These are phyloP conservation scores for Lichtheimia corymbifera DNA, from an alignment of 371 early-diverging fungal genomes.

Conservation along the genomic window DNA sequence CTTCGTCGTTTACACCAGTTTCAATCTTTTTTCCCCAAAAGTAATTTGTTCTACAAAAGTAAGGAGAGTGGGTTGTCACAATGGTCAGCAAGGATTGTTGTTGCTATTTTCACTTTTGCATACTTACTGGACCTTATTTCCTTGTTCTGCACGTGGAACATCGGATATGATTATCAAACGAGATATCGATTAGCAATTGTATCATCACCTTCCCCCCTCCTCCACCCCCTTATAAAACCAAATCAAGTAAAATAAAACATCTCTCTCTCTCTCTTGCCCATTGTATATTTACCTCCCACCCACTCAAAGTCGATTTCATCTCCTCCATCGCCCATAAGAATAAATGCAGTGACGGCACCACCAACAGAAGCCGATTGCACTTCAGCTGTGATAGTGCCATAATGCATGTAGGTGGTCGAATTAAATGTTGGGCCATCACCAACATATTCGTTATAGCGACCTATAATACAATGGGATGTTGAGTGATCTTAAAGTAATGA, in stretches of 20 bases:
- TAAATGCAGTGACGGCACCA: conserved; percentile 47
- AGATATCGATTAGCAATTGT: too few relatives aligned
- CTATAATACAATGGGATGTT: conserved; percentile 10
- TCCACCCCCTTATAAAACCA: too few relatives aligned
- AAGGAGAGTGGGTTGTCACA: too few relatives aligned
- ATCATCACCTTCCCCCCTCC: too few relatives aligned
- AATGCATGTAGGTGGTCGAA: conserved; percentile 36
- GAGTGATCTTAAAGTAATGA: neutral
- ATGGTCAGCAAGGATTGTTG: neutral
- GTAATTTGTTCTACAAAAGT: conserved; percentile 30
- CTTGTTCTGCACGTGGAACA: conserved; percentile 2
- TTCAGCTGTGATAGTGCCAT: conserved; percentile 33
- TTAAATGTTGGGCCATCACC: conserved; percentile 44
- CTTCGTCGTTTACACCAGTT: conserved; percentile 31
- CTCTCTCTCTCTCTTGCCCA: too few relatives aligned
- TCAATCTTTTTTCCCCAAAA: conserved; percentile 34
- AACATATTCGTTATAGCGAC: conserved; percentile 27
- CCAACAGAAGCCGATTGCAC: conserved; percentile 31
- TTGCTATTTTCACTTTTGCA: neutral
- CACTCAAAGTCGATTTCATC: conserved; percentile 48
- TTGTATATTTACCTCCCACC: conserved; percentile 7
- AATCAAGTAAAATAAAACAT: too few relatives aligned
- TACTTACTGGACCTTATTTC: conserved; percentile 8
- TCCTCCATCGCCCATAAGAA: conserved; percentile 38
- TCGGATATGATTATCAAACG: neutral